Base-by-base conservation (phyloP, 1,139 yeast genomes). In the Blastobotrys serpentis region DNA sequence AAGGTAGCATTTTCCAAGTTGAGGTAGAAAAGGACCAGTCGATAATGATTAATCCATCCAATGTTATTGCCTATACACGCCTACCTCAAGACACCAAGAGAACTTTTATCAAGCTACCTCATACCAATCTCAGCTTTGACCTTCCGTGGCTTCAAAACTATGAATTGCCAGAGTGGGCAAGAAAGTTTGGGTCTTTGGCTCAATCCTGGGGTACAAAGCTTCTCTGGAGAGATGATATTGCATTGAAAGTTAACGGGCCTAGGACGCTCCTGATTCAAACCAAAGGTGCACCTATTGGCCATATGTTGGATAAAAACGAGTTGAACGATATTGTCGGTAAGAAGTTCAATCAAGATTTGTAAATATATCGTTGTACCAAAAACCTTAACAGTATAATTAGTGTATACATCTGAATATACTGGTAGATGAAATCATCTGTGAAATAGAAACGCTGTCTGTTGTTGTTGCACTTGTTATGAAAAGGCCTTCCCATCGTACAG, bases 1-100 rank as follows among this genome's bases (percentile, higher is more conserved):
- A 60, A 32, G 69, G 71, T 1, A 64, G 65, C 44, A 53, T 67
- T 13, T 66, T 57, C 52, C 65, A 64, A 48, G 42, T 67, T 11
- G 64, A 64, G 13, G 52, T 67, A 11, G 56, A 49, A 29, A 57
- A 55, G 21, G 59, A 55, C n/a, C 70, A 67, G 37, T 54, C 58
- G 25, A 49, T 65, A 23, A 52, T 54, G 22, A 56, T 66, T 23
- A 66, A 64, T 46, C 70, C 71, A 3, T 48, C 58, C 11, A 58
- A 62, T 38, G 55, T 67, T 8, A 47, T 67, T 14, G 71, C 71
- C 11, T 67, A 61, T 49, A 55, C 69, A 2, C 53, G 41, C 16
- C 17, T 46, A 8, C 42, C 49, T 6, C 32, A 23, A 22, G 52
- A 48, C 18, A 32, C 30, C 10, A 44, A 43, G 29, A 34, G 52